These are phyloP conservation scores for Aquilaria yunnanensis DNA, from an alignment of 345 rosid species.

Conservation along the genomic window DNA sequence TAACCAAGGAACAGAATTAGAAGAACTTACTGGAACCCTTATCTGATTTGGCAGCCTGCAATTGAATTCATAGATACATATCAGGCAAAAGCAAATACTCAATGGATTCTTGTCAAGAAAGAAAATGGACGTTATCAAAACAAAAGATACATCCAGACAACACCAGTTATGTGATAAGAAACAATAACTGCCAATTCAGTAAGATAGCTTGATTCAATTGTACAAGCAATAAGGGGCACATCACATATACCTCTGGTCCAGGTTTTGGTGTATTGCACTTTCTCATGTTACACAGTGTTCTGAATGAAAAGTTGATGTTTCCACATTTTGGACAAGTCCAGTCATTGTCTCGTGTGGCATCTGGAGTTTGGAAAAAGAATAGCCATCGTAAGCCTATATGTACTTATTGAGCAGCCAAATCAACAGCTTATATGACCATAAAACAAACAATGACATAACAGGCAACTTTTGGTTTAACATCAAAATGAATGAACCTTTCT, in stretches of 20 bases:
- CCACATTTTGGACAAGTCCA: constrained; percentile 99
- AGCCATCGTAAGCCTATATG: not conserved
- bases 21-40: constrained; percentile 69
- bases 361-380: constrained; percentile 25
- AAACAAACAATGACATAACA: constrained; percentile 3
- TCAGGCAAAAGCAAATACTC: not conserved
- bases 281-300: constrained; percentile 97
- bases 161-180: no score
- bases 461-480: no score
- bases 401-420: not conserved
- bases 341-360: constrained; percentile 82
- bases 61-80: constrained; percentile 19
- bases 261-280: constrained; percentile 98
- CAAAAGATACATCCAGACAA: no score
- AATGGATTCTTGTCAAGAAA: not conserved
- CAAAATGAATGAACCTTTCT: constrained; percentile 32
- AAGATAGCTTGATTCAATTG: not conserved
- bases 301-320: constrained; percentile 88
- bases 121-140: not conserved
- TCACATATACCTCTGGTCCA: constrained; percentile 73
- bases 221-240: not conserved
- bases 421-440: not conserved
- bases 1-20: constrained; percentile 3
- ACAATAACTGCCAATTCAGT: no score
- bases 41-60: constrained; percentile 70